Conservation (phyloP, 768 basidiomycete species). For the Saitozyma podzolica region DNA sequence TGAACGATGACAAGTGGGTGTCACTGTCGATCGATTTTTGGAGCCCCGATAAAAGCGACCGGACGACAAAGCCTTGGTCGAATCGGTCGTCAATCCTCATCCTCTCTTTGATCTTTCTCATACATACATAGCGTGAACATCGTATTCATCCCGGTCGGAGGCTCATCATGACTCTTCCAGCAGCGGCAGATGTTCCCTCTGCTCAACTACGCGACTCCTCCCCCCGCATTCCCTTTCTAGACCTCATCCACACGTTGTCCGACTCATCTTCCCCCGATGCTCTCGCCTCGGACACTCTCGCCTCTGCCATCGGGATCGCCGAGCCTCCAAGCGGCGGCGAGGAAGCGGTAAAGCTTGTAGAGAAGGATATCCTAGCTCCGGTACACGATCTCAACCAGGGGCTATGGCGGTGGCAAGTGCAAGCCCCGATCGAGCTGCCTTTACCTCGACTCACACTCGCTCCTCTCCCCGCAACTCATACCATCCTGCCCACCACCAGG, state of each 20-base stretch:
- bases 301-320: constrained; percentile 31
- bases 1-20: no score
- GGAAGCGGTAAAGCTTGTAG: constrained; percentile 59
- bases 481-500: constrained; percentile 35
- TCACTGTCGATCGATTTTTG: no score
- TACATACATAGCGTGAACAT: no score
- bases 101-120: no score
- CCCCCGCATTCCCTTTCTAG: no score
- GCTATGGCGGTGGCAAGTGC: constrained; percentile 79
- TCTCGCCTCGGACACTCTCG: constrained; percentile 26
- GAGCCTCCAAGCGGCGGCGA: constrained; percentile 21
- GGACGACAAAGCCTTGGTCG: no score
- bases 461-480: constrained; percentile 46
- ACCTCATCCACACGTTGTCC: neutral
- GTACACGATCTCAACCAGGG: constrained; percentile 69
- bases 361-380: constrained; percentile 72
- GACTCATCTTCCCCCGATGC: neutral
- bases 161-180: no score
- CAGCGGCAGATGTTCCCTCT: no score
- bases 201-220: no score
- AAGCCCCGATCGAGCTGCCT: constrained; percentile 62
- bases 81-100: no score
- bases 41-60: no score
- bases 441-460: constrained; percentile 57
- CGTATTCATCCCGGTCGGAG: no score